Base-by-base conservation (phyloP, 2,329 filamentous ascomycete species). In the Thermomyces lanuginosus region DNA sequence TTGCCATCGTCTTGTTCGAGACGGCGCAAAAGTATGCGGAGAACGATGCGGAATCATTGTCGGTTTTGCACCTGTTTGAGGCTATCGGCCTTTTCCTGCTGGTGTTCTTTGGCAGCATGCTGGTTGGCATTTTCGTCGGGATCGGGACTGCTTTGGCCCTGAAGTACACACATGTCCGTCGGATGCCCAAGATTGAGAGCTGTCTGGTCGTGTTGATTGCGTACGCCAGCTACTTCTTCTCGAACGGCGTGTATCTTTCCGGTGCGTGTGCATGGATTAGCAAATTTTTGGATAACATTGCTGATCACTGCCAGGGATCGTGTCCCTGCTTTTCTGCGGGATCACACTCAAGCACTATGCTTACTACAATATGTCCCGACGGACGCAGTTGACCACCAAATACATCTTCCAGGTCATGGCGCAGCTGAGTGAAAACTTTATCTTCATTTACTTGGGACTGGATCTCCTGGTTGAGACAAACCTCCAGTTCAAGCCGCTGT, bases 321-420 rank as follows among this genome's bases (percentile, higher is more conserved):
- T 98, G 39, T 92, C 89, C 13, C 51, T 98, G 32, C 64, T 98
- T 2, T 98, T 98, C 61, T 98, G 89, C 53, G 89, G 89, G 29
- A 98, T 98, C 41, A 95, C 89, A 7, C 63, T 98, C 36, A 98
- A 98, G 56, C 89, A 98, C 51, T 98, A 98, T 46, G 89, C 89
- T 36, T 98, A 98, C 58, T 93, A 95, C 65, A 98, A 98, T 61
- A 98, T 98, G 89, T 98, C 89, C 16, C 75, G 89, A 25, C 76
- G 89, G 35, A 95, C 89, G 1, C 89, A 98, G 51, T 73, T 98
- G 36, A 92, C 89, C 9, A 98, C 89, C 27, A 98, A 98, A 53
- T 98, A 92, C 56, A 68, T 93, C 31, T 98, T 98, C 59, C 82
- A 92, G 51, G 76, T 92, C 35, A 75, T 91, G 41, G 81, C 89